Evolutionary conservation across 2,329 filamentous ascomycete genomes (phyloP), one percentile per base, ranked within the genome.

Genomic region (Calonectria naviculata): DNA sequence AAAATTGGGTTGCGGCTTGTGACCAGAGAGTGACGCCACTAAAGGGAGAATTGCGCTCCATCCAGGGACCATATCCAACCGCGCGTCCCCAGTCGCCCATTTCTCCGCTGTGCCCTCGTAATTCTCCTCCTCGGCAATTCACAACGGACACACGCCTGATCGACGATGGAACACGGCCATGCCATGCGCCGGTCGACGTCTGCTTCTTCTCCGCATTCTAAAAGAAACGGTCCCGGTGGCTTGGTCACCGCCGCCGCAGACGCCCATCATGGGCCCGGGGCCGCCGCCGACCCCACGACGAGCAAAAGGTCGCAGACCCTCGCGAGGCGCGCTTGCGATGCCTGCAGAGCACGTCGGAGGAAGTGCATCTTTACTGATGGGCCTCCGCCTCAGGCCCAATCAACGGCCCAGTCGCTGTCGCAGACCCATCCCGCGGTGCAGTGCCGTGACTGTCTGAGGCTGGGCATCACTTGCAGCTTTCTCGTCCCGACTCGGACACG

Each of bases 301-400:
- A n/a, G n/a, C n/a, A n/a, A 36, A 36, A 63, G 49, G 21, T 41
- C 63, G 15, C 71, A 69, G 31, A 73, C 65, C 13, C 67, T 78
- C 29, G 74, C 76, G 9, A 71, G 70, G n/a, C 69, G 76, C 49
- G 76, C 76, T 3, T 78, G 76, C 49, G 76, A 78, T 68, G 76
- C 74, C 13, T 78, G 76, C 54, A 72, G 76, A 28, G 76, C 76
- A 2, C 71, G 76, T 7, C 71, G 76, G 52, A 71, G 76, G 26
- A 78, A 76, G 64, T 78, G 76, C 34, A 67, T 73, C 41, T 73
- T 73, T 24, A 52, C 63, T 24, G 54, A 56, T 10, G 63, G 71
- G 31, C 70, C 74, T 71, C 62, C 54, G 47, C 63, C 63, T 9
- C 47, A 56, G 47, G 63, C 63, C 24, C 67, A 65, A 46, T 68